phyloP scores from a whole-genome alignment of 306 rosid genomes.

The Spatholobus suberectus region DNA sequence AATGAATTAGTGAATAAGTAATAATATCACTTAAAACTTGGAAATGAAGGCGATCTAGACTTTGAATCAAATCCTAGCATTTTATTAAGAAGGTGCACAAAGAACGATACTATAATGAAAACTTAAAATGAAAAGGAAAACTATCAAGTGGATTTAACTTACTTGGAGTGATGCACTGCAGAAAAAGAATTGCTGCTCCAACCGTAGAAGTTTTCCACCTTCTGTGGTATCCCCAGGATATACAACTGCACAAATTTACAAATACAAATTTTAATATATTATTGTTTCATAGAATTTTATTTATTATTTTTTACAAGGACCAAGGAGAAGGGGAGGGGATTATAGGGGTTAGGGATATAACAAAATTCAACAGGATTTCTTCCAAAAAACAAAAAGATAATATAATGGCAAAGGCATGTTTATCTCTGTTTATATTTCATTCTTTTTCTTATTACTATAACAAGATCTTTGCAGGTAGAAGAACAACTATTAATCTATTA shows the following conservation, averaged over 20 bases:
- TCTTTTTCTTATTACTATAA: conserved; percentile 21
- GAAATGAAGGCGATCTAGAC: neutral
- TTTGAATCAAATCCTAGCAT: neutral
- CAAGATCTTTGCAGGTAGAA: neutral
- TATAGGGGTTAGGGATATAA: neutral
- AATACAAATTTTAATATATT: conserved; percentile 30
- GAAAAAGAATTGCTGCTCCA: conserved; percentile 96
- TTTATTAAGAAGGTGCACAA: conserved; percentile 8
- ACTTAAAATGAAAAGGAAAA: neutral
- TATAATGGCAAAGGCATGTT: neutral
- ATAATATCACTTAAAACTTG: conserved; percentile 4
- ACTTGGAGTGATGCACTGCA: conserved; percentile 99
- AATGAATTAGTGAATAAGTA: no score
- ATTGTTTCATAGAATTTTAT: neutral
- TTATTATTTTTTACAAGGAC: neutral
- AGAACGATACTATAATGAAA: conserved; percentile 17
- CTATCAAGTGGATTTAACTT: conserved; percentile 30
- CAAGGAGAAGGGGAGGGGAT: conserved; percentile 2
- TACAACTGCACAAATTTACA: conserved; percentile 95
- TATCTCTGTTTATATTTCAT: conserved; percentile 26
- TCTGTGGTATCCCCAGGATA: conserved; percentile 99
- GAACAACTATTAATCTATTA: neutral
- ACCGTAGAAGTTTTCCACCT: conserved; percentile 87
- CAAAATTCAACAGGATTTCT: conserved; percentile 22
- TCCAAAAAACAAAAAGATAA: conserved; percentile 20